Evolutionary conservation across 805 yeast species (phyloP), one percentile per base, ranked within the genome.

Genomic region (Kazachstania bromeliacearum): DNA sequence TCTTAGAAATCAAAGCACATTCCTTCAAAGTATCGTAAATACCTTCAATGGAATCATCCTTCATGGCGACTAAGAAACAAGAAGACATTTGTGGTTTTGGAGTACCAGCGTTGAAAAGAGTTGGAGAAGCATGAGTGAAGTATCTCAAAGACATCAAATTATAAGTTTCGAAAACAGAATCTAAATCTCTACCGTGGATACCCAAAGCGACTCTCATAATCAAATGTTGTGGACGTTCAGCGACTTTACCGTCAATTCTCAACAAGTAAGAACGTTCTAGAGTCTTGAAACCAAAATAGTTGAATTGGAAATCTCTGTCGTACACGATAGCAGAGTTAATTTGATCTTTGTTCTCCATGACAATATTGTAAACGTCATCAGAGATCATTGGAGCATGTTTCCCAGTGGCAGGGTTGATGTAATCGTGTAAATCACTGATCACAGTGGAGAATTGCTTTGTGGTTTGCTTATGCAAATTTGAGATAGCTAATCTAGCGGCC

Each of bases 111-210:
- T 88, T 88, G 70, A 83, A 89, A 41, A 89, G 66, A 2, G 98
- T 89, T 8, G 98, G 97, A 6, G 96, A 84, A 3, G 95, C 96
- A 56, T 89, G 97, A 33, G 88, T 84, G 64, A 89, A 85, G 57
- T 77, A 83, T 59, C 81, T 82, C 50, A 69, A 66, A 4, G 95
- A 84, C 96, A 89, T 88, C 51, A 81, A 63, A 46, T 82, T 72
- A 60, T 88, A 89, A 9, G 96, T 85, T 60, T 88, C 94, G 9
- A 78, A 51, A 3, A 75, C 94, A 13, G 67, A 64, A 28, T 70
- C 71, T 16, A 85, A 61, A 54, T 83, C 73, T 31, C 63, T 62
- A 27, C 81, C 83, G 53, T 89, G 96, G 37, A 89, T 85, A 28
- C 96, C 96, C 14, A 89, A 63, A 13, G 96, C 79, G 9, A 89